Base-by-base conservation (phyloP, 495 filamentous ascomycete species). In the Opeltia flavorubescens region DNA sequence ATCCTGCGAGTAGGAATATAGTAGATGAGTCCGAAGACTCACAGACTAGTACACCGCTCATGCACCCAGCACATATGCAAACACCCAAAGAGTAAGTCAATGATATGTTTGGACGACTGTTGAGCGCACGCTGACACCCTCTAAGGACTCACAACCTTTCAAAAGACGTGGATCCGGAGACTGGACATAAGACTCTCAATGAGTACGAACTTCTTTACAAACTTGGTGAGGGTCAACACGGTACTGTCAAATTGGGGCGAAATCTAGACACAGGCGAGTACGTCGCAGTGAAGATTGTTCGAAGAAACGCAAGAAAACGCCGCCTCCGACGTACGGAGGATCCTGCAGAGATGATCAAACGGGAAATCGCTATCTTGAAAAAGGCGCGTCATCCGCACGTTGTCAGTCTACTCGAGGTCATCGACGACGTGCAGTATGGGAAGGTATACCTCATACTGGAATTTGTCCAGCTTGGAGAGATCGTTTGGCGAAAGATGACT, bases 391-490 rank as follows among this genome's bases (percentile, higher is more conserved):
- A 99, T 64, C 81, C 86, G 13, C 94, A 96, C 52, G 84, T 99
- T 33, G 93, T 96, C 49, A 87, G 83, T 56, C 68, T 99, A 42
- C 73, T 95, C 23, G 91, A 99, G 62, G 88, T 99, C 55, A 96
- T 99, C 55, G 91, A 99, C 56, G 91, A 99, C 60, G 87, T 89
- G 1, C 83, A 86, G 53, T 74, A 82, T 47, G 89, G 91, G 67
- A 99, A 99, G 65, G 93, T 99, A 47, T 96, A 99, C 65, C 85
- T 99, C 62, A 86, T 95, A 18, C 68, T 99, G 33, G 91, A 99
- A 60, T 89, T 84, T 61, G 87, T 95, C 49, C 84, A 94, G 57
- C 75, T 85, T 20, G 89, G 91, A 40, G 93, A 99, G 62, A 85
- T 99, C 28, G 69, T 84, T 18, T 99, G 91, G 91, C 77, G 89